Evolutionary conservation across 495 filamentous ascomycete genomes (phyloP).

Genomic region (Penicillium argentinense): DNA sequence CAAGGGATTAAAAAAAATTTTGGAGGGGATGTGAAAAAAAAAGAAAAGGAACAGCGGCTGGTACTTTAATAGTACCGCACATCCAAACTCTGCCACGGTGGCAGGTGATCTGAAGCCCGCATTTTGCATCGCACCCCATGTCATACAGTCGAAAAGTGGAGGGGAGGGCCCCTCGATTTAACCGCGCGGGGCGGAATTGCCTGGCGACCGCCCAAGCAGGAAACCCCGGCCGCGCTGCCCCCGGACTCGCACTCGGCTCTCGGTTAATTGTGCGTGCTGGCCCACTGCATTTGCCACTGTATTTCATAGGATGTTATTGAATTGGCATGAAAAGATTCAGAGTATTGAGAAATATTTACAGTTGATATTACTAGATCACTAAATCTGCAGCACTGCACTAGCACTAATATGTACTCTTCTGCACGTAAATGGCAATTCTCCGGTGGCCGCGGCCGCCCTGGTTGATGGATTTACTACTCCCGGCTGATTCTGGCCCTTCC

Average conservation of each 20-base stretch:
- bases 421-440: not conserved
- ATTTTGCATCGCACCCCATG: not conserved
- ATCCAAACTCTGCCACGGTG: slow-evolving; percentile 5
- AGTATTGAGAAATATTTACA: too few relatives aligned
- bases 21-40: not conserved
- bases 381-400: not conserved
- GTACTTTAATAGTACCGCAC: slow-evolving; percentile 7
- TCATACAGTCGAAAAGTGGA: slow-evolving; percentile 18
- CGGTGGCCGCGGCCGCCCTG: too few relatives aligned
- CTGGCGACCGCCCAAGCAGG: slow-evolving; percentile 4
- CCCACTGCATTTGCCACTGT: not conserved
- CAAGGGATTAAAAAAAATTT: not conserved
- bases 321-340: too few relatives aligned
- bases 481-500: not conserved
- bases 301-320: too few relatives aligned
- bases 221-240: slow-evolving; percentile 12
- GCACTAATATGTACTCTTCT: too few relatives aligned
- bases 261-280: slow-evolving; percentile 28
- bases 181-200: slow-evolving; percentile 26
- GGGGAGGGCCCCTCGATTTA: slow-evolving; percentile 27
- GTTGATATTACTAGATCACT: not conserved
- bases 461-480: too few relatives aligned
- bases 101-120: too few relatives aligned
- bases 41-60: not conserved
- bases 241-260: slow-evolving; percentile 21